Conservation (phyloP, 768 basidiomycete species). For the Cystoderma amianthinum region DNA sequence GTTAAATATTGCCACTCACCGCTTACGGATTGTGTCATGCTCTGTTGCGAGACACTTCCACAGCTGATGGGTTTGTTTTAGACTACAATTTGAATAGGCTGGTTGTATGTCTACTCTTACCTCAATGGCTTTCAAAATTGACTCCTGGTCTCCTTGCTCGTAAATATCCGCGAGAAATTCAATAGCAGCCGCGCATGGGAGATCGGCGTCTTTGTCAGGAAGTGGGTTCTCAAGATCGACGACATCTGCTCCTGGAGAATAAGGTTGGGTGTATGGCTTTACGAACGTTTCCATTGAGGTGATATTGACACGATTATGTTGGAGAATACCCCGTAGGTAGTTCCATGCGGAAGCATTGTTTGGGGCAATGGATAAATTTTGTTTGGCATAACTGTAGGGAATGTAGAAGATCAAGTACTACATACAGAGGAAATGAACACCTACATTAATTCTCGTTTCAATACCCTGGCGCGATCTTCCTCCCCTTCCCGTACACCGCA, state of each 20-base stretch:
- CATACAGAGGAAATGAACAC: slow-evolving; percentile 23
- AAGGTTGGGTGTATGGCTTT: slow-evolving; percentile 47
- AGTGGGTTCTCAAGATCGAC: slow-evolving; percentile 74
- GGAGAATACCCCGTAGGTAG: slow-evolving; percentile 84
- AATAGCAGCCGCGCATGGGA: slow-evolving; percentile 74
- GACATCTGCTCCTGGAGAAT: slow-evolving; percentile 25
- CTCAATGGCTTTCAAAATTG: slow-evolving; percentile 39
- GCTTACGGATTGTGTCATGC: slow-evolving; percentile 70
- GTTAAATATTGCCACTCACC: slow-evolving; percentile 31
- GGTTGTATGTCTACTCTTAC: slow-evolving; percentile 20
- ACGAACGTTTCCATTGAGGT: slow-evolving; percentile 53
- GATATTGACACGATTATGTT: slow-evolving; percentile 53
- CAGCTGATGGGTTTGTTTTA: slow-evolving; percentile 32
- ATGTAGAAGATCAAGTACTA: not conserved
- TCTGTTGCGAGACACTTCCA: slow-evolving; percentile 67
- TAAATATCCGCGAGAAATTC: slow-evolving; percentile 82
- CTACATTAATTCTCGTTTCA: slow-evolving; percentile 75
- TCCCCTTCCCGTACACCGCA: slow-evolving; percentile 57
- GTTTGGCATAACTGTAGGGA: slow-evolving; percentile 62
- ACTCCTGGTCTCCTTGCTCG: slow-evolving; percentile 46
- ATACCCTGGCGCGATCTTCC: slow-evolving; percentile 49
- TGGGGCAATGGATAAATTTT: slow-evolving; percentile 78
- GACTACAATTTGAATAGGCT: slow-evolving; percentile 1
- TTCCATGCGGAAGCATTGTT: slow-evolving; percentile 98
- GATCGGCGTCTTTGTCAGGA: slow-evolving; percentile 54